A percentile compares a stretch with the other conserved stretches of the same genome.
Conservation (phyloP, 352 stramenopile genomes). For the Globisporangium abappressorium region DNA sequence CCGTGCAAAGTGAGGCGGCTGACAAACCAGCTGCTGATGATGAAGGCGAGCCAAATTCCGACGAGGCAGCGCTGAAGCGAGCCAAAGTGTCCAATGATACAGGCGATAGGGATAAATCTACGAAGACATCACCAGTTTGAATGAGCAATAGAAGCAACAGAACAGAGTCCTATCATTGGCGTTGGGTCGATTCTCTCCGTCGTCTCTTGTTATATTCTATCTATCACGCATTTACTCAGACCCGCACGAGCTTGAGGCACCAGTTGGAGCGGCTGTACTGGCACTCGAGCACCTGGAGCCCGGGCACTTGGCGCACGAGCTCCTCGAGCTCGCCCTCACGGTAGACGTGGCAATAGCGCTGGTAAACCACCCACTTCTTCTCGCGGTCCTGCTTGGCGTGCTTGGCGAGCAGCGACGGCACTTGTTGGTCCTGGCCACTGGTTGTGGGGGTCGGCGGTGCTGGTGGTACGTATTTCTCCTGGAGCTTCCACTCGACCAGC, state of each 20-base stretch:
- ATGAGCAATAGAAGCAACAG: not conserved
- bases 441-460: constrained; percentile 5
- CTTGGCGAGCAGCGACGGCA: not conserved
- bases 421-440: not conserved
- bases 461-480: constrained; percentile 65
- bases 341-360: constrained; percentile 86
- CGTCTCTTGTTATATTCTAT: not conserved
- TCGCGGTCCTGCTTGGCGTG: constrained; percentile 42
- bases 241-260: constrained; percentile 29
- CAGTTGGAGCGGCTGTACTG: constrained; percentile 83
- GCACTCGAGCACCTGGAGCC: constrained; percentile 51
- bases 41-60: not conserved
- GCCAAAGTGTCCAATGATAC: constrained; percentile 1
- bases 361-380: constrained; percentile 76
- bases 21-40: not conserved
- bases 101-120: not conserved
- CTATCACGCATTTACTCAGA: not conserved
- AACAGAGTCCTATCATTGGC: not conserved
- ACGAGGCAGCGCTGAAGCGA: constrained; percentile 1
- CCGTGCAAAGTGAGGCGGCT: not conserved
- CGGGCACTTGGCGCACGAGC: constrained; percentile 52
- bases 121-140: not conserved
- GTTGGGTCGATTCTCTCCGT: not conserved
- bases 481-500: constrained; percentile 85
- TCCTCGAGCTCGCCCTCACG: constrained; percentile 62